Evolutionary conservation across 495 filamentous ascomycete genomes (phyloP).

Genomic region (Hypoxylon rickii): DNA sequence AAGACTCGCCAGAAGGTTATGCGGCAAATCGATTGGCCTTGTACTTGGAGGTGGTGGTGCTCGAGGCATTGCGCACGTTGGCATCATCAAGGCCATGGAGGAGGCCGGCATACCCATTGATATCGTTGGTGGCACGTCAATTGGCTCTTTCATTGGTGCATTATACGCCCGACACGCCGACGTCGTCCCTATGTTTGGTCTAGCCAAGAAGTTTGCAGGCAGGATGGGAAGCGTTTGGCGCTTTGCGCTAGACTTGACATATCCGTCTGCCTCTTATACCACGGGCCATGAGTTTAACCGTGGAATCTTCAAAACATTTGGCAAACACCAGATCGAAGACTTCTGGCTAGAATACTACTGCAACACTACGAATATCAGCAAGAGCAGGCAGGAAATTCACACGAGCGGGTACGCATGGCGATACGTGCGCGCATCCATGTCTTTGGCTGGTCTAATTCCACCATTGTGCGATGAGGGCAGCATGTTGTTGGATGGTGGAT

Average conservation of each 20-base stretch:
- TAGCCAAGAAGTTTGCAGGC: constrained; percentile 95
- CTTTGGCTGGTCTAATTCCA: constrained; percentile 86
- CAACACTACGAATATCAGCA: constrained; percentile 97
- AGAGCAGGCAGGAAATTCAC: constrained; percentile 85
- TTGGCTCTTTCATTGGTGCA: constrained; percentile 95
- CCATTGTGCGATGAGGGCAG: constrained; percentile 95
- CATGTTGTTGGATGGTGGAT: constrained; percentile 95
- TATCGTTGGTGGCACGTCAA: constrained; percentile 94
- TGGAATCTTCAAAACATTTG: constrained; percentile 98
- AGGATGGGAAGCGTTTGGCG: constrained; percentile 98
- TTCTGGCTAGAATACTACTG: constrained; percentile 99
- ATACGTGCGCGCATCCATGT: constrained; percentile 95
- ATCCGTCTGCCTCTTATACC: constrained; percentile 92
- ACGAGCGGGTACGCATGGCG: constrained; percentile 96
- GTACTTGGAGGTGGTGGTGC: constrained; percentile 95
- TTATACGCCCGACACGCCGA: constrained; percentile 96
- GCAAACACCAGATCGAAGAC: constrained; percentile 94
- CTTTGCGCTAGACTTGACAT: constrained; percentile 93
- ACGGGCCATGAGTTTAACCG: constrained; percentile 99
- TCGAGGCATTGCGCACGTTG: constrained; percentile 86
- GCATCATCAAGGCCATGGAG: constrained; percentile 92
- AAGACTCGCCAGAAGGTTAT: constrained; percentile 84
- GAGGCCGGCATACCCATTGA: constrained; percentile 97
- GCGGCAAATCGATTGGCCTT: constrained; percentile 91
- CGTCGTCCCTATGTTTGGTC: constrained; percentile 93